Evolutionary conservation across 495 filamentous ascomycete genomes (phyloP).

Genomic region (Penicillium paradoxum): DNA sequence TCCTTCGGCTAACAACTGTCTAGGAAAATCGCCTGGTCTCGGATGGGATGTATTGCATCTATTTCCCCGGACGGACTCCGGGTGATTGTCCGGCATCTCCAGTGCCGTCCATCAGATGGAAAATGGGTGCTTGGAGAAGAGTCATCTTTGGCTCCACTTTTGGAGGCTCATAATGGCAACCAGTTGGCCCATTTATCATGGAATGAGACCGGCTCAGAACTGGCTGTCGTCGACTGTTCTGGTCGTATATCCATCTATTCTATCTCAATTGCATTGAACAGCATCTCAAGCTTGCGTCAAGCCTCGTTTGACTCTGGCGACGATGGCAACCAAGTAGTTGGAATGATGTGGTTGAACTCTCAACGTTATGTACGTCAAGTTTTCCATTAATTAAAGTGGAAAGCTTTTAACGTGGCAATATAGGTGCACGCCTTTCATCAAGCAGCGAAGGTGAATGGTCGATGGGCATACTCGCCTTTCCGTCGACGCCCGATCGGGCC

Average conservation of each 20-base stretch:
- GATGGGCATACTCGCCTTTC: slow-evolving; percentile 49
- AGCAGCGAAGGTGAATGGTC: slow-evolving; percentile 44
- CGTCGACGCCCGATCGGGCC: slow-evolving; percentile 54
- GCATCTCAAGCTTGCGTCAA: slow-evolving; percentile 49
- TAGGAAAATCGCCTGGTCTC: slow-evolving; percentile 87
- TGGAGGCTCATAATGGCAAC: slow-evolving; percentile 47
- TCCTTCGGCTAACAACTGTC: slow-evolving; percentile 3
- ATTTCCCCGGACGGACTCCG: slow-evolving; percentile 65
- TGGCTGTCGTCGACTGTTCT: slow-evolving; percentile 69
- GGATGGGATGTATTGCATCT: slow-evolving; percentile 77
- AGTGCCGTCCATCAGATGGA: slow-evolving; percentile 63
- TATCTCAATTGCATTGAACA: slow-evolving; percentile 60
- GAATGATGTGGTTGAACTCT: slow-evolving; percentile 75
- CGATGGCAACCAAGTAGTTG: slow-evolving; percentile 71
- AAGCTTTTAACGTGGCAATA: neutral
- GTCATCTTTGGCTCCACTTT: slow-evolving; percentile 37
- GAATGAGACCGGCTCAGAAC: slow-evolving; percentile 65
- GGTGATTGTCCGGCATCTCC: slow-evolving; percentile 67
- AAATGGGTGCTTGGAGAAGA: slow-evolving; percentile 73
- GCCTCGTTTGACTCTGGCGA: slow-evolving; percentile 59
- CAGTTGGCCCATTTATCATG: slow-evolving; percentile 72
- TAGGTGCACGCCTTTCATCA: slow-evolving; percentile 50
- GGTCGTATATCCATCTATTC: slow-evolving; percentile 68
- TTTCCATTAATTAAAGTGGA: neutral
- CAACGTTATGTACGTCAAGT: slow-evolving; percentile 45